Base-by-base conservation (phyloP, 1,139 yeast species). In the Trichomonascaceae sp. region DNA sequence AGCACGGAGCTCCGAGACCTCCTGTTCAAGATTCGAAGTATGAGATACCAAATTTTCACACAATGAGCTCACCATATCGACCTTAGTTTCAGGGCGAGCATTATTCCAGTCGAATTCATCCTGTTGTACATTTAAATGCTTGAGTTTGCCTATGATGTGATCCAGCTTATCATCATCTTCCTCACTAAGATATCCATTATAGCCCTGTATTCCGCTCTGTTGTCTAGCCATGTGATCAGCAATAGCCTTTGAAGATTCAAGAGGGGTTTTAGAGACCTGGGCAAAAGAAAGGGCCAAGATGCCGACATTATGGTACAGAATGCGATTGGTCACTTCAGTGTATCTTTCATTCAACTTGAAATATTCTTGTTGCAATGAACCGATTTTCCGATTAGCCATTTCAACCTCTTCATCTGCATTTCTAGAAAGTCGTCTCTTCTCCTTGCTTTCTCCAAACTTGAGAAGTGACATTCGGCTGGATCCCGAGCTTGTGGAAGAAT, bases 321-420 rank as follows among this genome's bases (percentile, higher is more conserved):
- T 55, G 30, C 55, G 58, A 32, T 54, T 49, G 45, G 66, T 68
- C 12, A 65, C 58, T 5, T 51, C 60, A 12, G 55, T 53, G 18
- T 60, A 56, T 15, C 66, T 58, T 15, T 59, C 56, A 27, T 52
- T 50, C 20, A 68, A 54, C 13, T 59, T 61, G n/a, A 55, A 52
- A 17, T 59, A 55, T 43, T 62, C 65, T 9, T 47, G 50, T 53
- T 66, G 64, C 18, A 70, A 55, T 1, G 54, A 56, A 8, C 53
- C 55, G 38, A 70, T 65, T 41, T 62, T 63, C 43, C 61, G 62
- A 41, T 55, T 57, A 1, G 70, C 62, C 20, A 61, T 53, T 27
- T 61, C 66, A 18, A 61, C 60, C 57, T 70, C 74, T 6, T 69
- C 72, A 20, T 63, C 69, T 9, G 72, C 73, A 49, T 68, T 71